A percentile compares a stretch with the other conserved stretches of the same genome.
Conservation (phyloP, 2,329 filamentous ascomycete species). For the Pseudopithomyces maydicus region DNA sequence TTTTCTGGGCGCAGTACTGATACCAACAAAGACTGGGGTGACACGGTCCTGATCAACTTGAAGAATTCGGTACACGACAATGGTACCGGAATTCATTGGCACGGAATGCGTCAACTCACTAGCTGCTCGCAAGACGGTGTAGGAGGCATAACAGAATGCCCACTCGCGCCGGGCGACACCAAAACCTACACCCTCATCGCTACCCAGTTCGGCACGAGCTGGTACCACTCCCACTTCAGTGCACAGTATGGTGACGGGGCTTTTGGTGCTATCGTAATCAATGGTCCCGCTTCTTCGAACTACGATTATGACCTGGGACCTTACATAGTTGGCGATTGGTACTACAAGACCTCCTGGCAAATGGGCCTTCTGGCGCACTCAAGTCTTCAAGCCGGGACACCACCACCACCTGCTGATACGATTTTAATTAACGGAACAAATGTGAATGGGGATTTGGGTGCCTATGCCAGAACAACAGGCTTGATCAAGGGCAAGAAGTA, state of each 20-base stretch:
- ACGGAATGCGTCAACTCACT: conserved; percentile 59
- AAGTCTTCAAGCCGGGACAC: conserved; percentile 34
- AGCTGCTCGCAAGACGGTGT: conserved; percentile 58
- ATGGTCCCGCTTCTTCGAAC: conserved; percentile 45
- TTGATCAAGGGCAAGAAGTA: conserved; percentile 55
- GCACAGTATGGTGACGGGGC: conserved; percentile 48
- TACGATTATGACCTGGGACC: conserved; percentile 46
- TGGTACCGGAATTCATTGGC: conserved; percentile 65
- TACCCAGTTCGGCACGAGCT: conserved; percentile 60
- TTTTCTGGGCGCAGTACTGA: conserved; percentile 5
- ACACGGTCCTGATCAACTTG: conserved; percentile 42
- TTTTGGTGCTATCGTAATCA: conserved; percentile 44
- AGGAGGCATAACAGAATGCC: conserved; percentile 53
- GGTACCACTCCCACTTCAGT: conserved; percentile 68
- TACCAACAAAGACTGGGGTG: conserved; percentile 24
- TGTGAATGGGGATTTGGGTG: conserved; percentile 30
- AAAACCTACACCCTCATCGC: conserved; percentile 55
- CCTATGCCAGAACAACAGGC: conserved; percentile 19
- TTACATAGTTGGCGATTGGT: conserved; percentile 42
- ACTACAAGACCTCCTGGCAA: conserved; percentile 21
- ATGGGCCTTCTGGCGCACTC: conserved; percentile 21
- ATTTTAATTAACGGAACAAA: conserved; percentile 28
- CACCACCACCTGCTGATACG: conserved; percentile 48
- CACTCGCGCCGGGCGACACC: conserved; percentile 53
- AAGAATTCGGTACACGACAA: conserved; percentile 60